phyloP scores from a whole-genome alignment of 2,329 filamentous ascomycete genomes.

The Cytospora piceicola region DNA sequence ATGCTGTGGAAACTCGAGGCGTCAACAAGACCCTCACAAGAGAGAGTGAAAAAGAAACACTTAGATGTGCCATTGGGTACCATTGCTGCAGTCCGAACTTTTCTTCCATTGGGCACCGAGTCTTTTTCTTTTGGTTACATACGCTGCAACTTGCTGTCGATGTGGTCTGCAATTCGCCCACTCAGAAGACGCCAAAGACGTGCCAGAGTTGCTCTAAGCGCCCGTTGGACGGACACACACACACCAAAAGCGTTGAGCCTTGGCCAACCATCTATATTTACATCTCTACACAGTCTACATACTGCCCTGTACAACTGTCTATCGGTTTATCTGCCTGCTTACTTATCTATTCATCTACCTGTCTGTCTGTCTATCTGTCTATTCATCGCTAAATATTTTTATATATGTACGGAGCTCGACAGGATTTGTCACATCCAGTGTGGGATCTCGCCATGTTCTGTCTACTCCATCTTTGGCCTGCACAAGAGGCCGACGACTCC shows the following conservation, averaged over 20 bases:
- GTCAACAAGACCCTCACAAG: not conserved
- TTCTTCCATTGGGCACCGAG: slow-evolving; percentile 36
- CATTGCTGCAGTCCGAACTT: slow-evolving; percentile 10
- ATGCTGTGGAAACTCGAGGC: not conserved
- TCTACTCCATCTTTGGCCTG: not conserved
- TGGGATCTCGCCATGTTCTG: not conserved
- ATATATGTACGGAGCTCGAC: no score
- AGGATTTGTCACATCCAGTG: no score
- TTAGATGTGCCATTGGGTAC: slow-evolving; percentile 17
- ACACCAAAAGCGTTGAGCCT: not conserved
- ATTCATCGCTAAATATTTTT: not conserved
- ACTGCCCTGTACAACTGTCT: not conserved
- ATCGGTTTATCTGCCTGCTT: no score
- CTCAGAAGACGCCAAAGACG: not conserved
- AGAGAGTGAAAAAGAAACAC: not conserved
- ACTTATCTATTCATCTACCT: not conserved
- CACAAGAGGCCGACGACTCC: not conserved
- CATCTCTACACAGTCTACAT: not conserved
- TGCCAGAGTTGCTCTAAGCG: not conserved
- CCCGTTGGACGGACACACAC: not conserved
- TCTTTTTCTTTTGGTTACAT: slow-evolving; percentile 1
- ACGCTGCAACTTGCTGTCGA: not conserved
- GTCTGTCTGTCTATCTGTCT: no score
- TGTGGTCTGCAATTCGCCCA: not conserved
- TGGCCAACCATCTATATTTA: not conserved